Evolutionary conservation across 1,284 basidiomycete genomes (phyloP).

Genomic region (Ustilago bromivora): DNA sequence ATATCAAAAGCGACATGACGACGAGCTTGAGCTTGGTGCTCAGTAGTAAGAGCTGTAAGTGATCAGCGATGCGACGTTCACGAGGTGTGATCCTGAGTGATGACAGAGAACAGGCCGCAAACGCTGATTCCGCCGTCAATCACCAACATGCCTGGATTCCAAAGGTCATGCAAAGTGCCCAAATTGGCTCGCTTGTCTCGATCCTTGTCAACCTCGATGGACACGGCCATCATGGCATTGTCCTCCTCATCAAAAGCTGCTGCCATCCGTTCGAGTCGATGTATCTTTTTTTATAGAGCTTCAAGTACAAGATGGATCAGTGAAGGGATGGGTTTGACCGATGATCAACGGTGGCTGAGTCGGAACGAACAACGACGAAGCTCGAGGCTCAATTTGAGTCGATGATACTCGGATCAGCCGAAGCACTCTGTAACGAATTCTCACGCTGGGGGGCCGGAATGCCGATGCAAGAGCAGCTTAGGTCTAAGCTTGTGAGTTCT

Average conservation of each 20-base stretch:
- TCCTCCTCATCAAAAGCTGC: not conserved
- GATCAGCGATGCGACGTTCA: too few relatives aligned
- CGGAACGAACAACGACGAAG: not conserved
- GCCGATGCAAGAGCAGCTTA: not conserved
- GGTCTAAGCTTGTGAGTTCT: not conserved
- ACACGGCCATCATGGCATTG: not conserved
- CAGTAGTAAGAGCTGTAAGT: not conserved
- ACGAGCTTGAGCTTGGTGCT: not conserved
- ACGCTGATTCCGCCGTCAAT: too few relatives aligned
- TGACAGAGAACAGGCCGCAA: too few relatives aligned
- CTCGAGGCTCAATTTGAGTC: not conserved
- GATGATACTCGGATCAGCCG: not conserved
- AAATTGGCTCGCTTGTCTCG: not conserved
- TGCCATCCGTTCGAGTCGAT: not conserved
- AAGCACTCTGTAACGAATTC: not conserved
- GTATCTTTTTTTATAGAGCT: not conserved
- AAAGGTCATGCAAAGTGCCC: too few relatives aligned
- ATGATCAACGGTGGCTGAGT: not conserved
- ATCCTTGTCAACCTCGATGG: constrained; percentile 10
- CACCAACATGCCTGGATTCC: too few relatives aligned
- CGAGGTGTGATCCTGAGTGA: not conserved
- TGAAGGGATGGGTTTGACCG: not conserved
- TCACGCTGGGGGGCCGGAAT: not conserved
- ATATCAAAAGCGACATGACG: not conserved
- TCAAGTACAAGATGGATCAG: not conserved